Base-by-base conservation (phyloP, 805 yeast species). In the Yarrowia phangngaensis region DNA sequence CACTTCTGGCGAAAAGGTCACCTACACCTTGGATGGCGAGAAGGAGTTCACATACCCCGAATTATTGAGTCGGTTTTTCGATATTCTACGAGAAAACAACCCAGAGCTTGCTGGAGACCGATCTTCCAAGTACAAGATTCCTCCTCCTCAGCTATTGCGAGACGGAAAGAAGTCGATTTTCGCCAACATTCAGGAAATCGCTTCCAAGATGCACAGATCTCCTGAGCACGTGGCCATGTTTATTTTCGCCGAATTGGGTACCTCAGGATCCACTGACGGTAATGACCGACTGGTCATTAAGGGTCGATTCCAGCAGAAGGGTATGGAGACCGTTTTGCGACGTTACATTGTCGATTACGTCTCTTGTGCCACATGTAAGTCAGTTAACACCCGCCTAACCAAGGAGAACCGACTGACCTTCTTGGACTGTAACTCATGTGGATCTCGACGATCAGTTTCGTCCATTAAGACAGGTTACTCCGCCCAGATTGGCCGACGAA, bases 381-480 rank as follows among this genome's bases (percentile, higher is more conserved):
- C 95, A 52, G 89, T 88, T 78, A 92, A 92, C 71, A 92, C 99
- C 34, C 92, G 83, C 59, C 77, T 92, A 67, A 85, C 82, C 75
- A 89, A 95, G 72, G 99, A 92, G 72, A 92, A 89, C 75, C 85
- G 99, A 75, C 78, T 92, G 71, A 95, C 86, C 74, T 92, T 92
- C 75, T 76, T 92, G 75, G 95, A 89, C 62, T 92, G 99, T 76
- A 88, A 89, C 66, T 85, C 95, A 51, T 92, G 99, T 77, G 98
- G 98, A 58, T 85, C 95, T 40, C 81, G 97, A 40, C 83, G 96
- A 72, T 88, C 97, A 43, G 99, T 92, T 51, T 80, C 92, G 58
- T 87, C 96, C 36, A 92, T 92, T 70, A 92, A 94, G 80, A 86
- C 97, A 41, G 99, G 99, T 83, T 92, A 86, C 95, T 96, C 89